Percentiles rank a stretch among this genome's conserved stretches.
Evolutionary conservation across 805 yeast species (phyloP).

Genomic region (Metschnikowia kofuensis): DNA sequence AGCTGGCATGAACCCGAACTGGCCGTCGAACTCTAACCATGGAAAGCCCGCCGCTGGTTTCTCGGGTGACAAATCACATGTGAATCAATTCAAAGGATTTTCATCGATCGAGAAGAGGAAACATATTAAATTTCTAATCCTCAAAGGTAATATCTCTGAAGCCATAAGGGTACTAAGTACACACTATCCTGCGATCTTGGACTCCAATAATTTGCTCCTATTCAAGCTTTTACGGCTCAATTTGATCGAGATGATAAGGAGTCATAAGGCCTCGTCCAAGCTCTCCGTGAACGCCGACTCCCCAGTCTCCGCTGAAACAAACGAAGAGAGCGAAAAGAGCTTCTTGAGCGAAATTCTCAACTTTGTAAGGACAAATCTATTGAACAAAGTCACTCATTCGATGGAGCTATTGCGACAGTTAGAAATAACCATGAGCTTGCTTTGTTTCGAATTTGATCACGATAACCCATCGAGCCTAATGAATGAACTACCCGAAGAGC

Average conservation of each 20-base stretch:
- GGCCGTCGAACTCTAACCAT: too few relatives aligned
- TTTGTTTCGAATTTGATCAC: constrained; percentile 50
- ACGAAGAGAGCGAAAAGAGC: constrained; percentile 32
- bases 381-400: constrained; percentile 59
- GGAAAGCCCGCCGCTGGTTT: background rate
- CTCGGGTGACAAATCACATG: background rate
- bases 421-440: constrained; percentile 80
- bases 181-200: constrained; percentile 62
- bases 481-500: constrained; percentile 49
- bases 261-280: constrained; percentile 25
- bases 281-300: constrained; percentile 1
- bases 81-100: constrained; percentile 31
- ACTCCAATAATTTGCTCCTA: constrained; percentile 60
- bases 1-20: too few relatives aligned
- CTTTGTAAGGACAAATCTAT: constrained; percentile 61
- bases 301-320: too few relatives aligned
- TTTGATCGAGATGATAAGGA: constrained; percentile 75
- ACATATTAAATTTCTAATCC: constrained; percentile 50
- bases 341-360: constrained; percentile 53
- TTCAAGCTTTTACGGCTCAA: constrained; percentile 71
- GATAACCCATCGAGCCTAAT: constrained; percentile 30
- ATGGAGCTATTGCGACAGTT: constrained; percentile 62
- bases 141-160: constrained; percentile 56
- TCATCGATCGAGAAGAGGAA: constrained; percentile 52
- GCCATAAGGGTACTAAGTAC: constrained; percentile 59